Evolutionary conservation across 352 stramenopile species (phyloP).

Genomic region (Plasmopara viticola): DNA sequence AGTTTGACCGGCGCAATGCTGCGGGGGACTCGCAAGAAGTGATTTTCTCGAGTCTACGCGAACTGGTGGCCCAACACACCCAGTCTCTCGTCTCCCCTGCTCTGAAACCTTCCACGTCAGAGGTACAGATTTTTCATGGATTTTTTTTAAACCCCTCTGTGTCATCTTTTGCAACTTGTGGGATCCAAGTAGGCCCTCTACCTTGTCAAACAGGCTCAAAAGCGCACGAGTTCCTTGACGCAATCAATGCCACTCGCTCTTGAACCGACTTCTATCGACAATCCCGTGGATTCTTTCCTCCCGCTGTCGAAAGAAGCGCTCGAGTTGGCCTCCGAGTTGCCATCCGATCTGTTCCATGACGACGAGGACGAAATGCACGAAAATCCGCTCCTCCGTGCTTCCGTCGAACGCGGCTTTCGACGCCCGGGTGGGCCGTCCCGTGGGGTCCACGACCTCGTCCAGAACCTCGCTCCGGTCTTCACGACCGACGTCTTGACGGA

Average conservation of each 20-base stretch:
- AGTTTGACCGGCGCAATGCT: slow-evolving; percentile 31
- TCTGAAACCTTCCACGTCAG: neutral
- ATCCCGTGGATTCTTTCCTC: too few relatives aligned
- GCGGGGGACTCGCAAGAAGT: slow-evolving; percentile 34
- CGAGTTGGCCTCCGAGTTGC: neutral
- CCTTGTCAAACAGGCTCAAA: too few relatives aligned
- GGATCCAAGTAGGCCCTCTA: too few relatives aligned
- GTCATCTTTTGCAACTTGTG: too few relatives aligned
- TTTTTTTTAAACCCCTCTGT: neutral
- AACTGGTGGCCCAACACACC: slow-evolving; percentile 18
- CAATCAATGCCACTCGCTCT: too few relatives aligned
- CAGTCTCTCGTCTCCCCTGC: neutral
- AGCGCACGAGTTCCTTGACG: too few relatives aligned
- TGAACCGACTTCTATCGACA: too few relatives aligned
- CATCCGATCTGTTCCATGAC: neutral
- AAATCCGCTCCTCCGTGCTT: neutral
- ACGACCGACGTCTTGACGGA: slow-evolving; percentile 76
- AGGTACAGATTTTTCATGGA: neutral
- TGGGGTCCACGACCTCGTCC: slow-evolving; percentile 46
- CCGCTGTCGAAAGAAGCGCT: neutral
- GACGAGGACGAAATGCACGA: slow-evolving; percentile 6
- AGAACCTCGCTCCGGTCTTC: slow-evolving; percentile 73
- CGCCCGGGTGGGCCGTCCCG: slow-evolving; percentile 18
- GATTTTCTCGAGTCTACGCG: slow-evolving; percentile 38
- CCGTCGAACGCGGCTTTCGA: slow-evolving; percentile 19